phyloP scores from a whole-genome alignment of 2,329 filamentous ascomycete species.

The Arthrobotrys conoides region DNA sequence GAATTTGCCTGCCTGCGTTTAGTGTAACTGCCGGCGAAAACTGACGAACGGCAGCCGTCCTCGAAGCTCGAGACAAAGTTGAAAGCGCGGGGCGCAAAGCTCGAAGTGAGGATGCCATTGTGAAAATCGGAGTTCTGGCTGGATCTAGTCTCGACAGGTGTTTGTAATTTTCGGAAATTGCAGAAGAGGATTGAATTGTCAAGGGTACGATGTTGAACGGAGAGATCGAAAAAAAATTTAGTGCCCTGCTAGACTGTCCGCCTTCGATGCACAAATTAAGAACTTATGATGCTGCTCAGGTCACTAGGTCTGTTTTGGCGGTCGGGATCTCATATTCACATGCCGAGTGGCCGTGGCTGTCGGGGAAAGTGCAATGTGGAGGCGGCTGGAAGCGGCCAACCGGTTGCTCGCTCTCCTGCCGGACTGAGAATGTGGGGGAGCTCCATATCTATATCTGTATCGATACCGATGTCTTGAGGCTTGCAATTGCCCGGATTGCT shows the following conservation, averaged over 20 bases:
- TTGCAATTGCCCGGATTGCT: no score
- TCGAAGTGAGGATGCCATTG: constrained; percentile 55
- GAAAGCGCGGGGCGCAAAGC: constrained; percentile 58
- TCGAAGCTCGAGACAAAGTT: constrained; percentile 49
- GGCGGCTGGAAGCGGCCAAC: constrained; percentile 56
- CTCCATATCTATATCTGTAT: not conserved
- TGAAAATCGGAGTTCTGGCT: not conserved
- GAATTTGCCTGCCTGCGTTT: constrained; percentile 54
- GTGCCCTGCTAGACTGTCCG: constrained; percentile 17
- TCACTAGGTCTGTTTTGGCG: constrained; percentile 9
- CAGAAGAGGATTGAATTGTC: constrained; percentile 7
- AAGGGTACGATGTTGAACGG: constrained; percentile 16
- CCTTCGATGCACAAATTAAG: not conserved
- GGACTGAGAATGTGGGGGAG: constrained; percentile 45
- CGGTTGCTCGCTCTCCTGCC: constrained; percentile 34
- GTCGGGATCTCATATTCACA: constrained; percentile 40
- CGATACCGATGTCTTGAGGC: not conserved
- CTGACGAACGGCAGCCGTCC: constrained; percentile 41
- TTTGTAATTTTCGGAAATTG: constrained; percentile 7
- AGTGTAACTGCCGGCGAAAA: constrained; percentile 49
- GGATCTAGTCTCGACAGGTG: no score
- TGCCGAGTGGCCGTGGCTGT: constrained; percentile 34
- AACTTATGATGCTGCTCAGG: constrained; percentile 40
- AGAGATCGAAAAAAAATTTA: constrained; percentile 30
- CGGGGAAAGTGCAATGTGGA: constrained; percentile 22